Conservation (phyloP, 2,329 filamentous ascomycete species). For the Sarocladiaceae sp. region DNA sequence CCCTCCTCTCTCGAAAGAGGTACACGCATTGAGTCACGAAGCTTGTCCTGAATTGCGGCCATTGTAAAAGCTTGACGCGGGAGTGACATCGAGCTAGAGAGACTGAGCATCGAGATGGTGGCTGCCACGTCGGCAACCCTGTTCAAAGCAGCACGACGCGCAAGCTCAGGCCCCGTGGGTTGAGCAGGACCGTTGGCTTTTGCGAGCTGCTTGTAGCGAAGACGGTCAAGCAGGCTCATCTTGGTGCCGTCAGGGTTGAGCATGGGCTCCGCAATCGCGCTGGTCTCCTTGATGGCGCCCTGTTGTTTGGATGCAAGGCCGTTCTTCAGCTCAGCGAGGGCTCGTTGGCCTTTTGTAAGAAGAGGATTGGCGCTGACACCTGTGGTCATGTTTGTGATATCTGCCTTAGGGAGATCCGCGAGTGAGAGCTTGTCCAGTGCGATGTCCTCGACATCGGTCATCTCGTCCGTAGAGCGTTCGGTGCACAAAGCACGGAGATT, state of each 20-base stretch:
- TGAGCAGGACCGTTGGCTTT: slow-evolving; percentile 53
- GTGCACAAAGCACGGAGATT: slow-evolving; percentile 46
- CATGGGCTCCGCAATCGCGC: slow-evolving; percentile 24
- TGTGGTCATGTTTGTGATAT: slow-evolving; percentile 26
- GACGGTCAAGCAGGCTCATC: slow-evolving; percentile 70
- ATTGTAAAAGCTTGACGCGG: slow-evolving; percentile 63
- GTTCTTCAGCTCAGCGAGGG: slow-evolving; percentile 65
- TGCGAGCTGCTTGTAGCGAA: slow-evolving; percentile 65
- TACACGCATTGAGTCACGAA: slow-evolving; percentile 62
- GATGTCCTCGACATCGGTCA: slow-evolving; percentile 26
- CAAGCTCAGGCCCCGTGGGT: slow-evolving; percentile 51
- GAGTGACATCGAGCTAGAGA: slow-evolving; percentile 43
- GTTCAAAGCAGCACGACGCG: slow-evolving; percentile 61
- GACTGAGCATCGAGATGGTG: slow-evolving; percentile 62
- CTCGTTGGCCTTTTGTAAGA: slow-evolving; percentile 62
- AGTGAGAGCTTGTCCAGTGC: slow-evolving; percentile 56
- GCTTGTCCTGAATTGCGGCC: slow-evolving; percentile 56
- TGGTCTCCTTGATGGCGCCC: slow-evolving; percentile 33
- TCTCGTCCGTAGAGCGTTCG: slow-evolving; percentile 23
- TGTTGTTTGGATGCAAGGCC: slow-evolving; percentile 52
- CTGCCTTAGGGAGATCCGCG: slow-evolving; percentile 32
- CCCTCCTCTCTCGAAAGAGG: slow-evolving; percentile 52
- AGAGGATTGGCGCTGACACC: slow-evolving; percentile 47
- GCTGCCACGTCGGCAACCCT: slow-evolving; percentile 65
- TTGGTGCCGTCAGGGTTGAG: slow-evolving; percentile 43